Percentiles rank a stretch among this genome's conserved stretches.
Evolutionary conservation across 306 rosid genomes (phyloP).

Genomic region (Gastrolobium villosum): DNA sequence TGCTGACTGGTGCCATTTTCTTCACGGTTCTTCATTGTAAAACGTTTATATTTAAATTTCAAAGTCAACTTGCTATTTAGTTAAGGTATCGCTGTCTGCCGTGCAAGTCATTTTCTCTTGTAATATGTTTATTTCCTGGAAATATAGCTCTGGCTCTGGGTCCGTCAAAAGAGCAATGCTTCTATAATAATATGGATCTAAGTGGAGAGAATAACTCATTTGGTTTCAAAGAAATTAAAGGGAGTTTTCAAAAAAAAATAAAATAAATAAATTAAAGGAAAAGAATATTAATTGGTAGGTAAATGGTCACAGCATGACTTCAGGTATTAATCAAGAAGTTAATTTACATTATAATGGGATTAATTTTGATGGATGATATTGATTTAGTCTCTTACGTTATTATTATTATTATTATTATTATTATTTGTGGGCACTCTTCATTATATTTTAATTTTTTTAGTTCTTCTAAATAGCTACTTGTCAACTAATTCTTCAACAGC

Average conservation of each 20-base stretch:
- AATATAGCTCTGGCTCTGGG: background rate
- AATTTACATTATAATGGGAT: background rate
- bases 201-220: background rate
- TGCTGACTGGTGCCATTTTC: background rate
- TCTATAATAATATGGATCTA: background rate
- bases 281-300: background rate
- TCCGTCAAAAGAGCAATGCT: slow-evolving; percentile 5
- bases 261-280: no score
- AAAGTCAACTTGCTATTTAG: background rate
- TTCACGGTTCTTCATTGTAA: background rate
- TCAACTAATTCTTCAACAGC: no score
- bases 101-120: background rate
- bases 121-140: background rate
- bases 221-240: background rate
- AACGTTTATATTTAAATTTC: background rate
- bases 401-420: no score
- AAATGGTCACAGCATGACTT: background rate
- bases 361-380: background rate
- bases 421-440: no score
- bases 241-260: no score
- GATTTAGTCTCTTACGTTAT: no score
- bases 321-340: background rate
- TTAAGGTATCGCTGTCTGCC: background rate
- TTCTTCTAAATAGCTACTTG: no score
- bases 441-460: no score